Percentiles rank a stretch among this genome's conserved stretches.
Evolutionary conservation across 208 protist genomes (phyloP).

Genomic region (Acanthamoeba triangularis): DNA sequence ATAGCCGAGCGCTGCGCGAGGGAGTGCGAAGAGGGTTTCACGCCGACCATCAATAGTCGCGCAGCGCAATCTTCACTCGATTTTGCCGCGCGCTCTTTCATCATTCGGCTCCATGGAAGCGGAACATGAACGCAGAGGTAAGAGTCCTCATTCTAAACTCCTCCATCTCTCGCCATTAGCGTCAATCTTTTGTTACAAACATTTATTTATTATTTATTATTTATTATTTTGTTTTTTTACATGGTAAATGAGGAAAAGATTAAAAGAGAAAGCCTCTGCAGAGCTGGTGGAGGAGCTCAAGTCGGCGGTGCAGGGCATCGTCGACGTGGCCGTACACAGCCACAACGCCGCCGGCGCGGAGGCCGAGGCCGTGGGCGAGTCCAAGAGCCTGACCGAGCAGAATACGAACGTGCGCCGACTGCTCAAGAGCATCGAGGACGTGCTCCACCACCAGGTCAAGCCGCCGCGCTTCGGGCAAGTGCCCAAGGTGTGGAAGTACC

Average conservation of each 20-base stretch:
- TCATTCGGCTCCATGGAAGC: not conserved
- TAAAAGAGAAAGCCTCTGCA: not conserved
- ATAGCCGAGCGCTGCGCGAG: too few species aligned
- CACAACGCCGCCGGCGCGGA: not conserved
- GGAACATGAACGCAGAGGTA: not conserved
- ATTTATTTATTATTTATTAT: not conserved
- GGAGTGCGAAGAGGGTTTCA: too few species aligned
- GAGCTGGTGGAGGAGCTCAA: slow-evolving; percentile 6
- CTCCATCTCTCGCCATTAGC: not conserved
- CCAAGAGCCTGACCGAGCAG: not conserved
- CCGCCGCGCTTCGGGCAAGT: not conserved
- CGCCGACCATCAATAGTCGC: too few species aligned
- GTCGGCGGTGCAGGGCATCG: slow-evolving; percentile 7
- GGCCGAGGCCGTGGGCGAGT: not conserved
- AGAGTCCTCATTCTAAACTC: not conserved
- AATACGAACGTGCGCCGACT: not conserved
- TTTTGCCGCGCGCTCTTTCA: too few species aligned
- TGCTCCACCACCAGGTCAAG: slow-evolving; percentile 22
- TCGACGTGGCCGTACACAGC: not conserved
- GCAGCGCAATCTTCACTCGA: too few species aligned
- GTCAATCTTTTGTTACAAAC: not conserved
- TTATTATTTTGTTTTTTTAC: too few species aligned
- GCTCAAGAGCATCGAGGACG: slow-evolving; percentile 7
- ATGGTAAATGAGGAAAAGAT: too few species aligned
- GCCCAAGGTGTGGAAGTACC: slow-evolving; percentile 5